Base-by-base conservation (phyloP, 768 basidiomycete genomes). In the Naganishia friedmannii region DNA sequence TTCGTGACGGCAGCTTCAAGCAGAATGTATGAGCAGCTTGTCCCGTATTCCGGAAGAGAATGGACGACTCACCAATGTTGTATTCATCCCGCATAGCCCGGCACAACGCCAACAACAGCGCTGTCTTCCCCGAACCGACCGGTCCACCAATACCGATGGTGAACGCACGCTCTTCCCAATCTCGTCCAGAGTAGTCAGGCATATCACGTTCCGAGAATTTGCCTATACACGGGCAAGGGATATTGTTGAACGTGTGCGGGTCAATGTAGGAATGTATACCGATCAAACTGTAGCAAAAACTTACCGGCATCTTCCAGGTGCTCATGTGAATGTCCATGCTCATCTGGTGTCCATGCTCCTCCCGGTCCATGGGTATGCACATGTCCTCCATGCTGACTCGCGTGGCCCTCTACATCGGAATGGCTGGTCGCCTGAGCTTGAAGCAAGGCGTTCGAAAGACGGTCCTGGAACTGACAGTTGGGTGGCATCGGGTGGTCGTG, bases 61-160 rank as follows among this genome's bases (percentile, higher is more conserved):
- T 15, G 17, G 7, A 12, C 2, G 46, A 75, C 86, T 70, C 70
- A 92, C 94, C 95, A 57, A 99, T 92, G 79, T 99, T 99, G 79
- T 90, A 91, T 71, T 89, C 86, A 37, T 86, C 86, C 70, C 95
- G 86, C 57, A 98, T 83, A 54, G 84, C 85, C 78, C 88, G 86
- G 83, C 95, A 97, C 21, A 99, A 85, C 0, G 91, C 91, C 60
- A 99, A 87, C 2, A 93, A 91, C 73, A 97, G 82, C 0, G 95
- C 95, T 0, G 95, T 97, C 84, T 99, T 98, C 3, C 95, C 95
- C 1, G 94, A 96, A 12, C 94, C 94, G n/a, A 98, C 94, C 1
- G 94, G 94, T 0, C 94, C 94, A 77, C 95, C 95, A 67, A 98
- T 97, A n/a, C 95, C 95, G 70, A 99, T 84, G 0, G 95, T 98